phyloP scores from a whole-genome alignment of 768 basidiomycete species.

The Phylloporus scabripes region DNA sequence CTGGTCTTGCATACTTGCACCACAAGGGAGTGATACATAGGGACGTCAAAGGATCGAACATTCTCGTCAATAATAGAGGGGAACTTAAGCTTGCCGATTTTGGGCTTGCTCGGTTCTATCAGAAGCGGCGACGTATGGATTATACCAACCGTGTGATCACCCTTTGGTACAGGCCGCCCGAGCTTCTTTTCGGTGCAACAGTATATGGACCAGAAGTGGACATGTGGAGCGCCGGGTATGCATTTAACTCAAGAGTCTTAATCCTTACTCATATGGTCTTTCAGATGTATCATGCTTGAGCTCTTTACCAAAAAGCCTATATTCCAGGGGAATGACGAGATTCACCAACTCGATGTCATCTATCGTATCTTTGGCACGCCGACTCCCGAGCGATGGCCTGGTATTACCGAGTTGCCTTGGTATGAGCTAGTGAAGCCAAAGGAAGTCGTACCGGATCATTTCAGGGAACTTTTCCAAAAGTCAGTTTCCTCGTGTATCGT shows the following conservation, averaged over 20 bases:
- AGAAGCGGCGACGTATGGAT: constrained; percentile 82
- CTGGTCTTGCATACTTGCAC: constrained; percentile 91
- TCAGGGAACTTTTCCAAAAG: constrained; percentile 85
- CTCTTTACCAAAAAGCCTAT: constrained; percentile 91
- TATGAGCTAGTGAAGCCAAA: constrained; percentile 96
- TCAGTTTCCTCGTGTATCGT: constrained; percentile 30
- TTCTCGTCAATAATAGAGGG: constrained; percentile 84
- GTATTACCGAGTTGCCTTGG: constrained; percentile 84
- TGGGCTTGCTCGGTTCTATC: constrained; percentile 93
- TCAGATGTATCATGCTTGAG: constrained; percentile 97
- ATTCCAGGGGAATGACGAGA: constrained; percentile 98
- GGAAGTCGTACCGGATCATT: constrained; percentile 64
- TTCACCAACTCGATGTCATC: constrained; percentile 92
- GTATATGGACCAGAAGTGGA: constrained; percentile 97
- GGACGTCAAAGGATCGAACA: constrained; percentile 99
- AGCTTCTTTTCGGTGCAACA: constrained; percentile 91
- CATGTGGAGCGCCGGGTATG: constrained; percentile 98
- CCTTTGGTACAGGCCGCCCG: constrained; percentile 96
- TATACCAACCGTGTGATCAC: constrained; percentile 99
- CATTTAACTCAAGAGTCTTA: neutral
- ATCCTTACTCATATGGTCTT: neutral
- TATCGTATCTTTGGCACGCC: constrained; percentile 92
- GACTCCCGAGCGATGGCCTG: constrained; percentile 74
- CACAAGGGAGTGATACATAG: constrained; percentile 95
- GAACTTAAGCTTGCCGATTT: constrained; percentile 97